A percentile compares a stretch with the other conserved stretches of the same genome.
phyloP scores from a whole-genome alignment of 2,329 filamentous ascomycete genomes.

The Apiospora marii region DNA sequence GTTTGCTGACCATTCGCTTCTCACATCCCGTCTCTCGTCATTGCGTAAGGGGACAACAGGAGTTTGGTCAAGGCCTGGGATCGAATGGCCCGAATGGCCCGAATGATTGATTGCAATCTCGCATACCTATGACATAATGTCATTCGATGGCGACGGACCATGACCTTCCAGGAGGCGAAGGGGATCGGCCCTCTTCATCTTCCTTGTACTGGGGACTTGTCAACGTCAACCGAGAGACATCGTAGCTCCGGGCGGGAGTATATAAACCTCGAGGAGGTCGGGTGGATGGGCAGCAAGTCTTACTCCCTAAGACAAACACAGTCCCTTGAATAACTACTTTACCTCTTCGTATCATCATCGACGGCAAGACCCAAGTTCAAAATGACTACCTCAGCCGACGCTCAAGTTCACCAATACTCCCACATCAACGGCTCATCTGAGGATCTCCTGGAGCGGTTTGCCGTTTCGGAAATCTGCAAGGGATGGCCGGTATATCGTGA shows the following conservation, averaged over 20 bases:
- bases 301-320: neutral
- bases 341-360: neutral
- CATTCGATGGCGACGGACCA: neutral
- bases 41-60: neutral
- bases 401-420: slow-evolving; percentile 45
- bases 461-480: slow-evolving; percentile 60
- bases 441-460: slow-evolving; percentile 53
- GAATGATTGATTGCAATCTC: neutral
- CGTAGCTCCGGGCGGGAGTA: neutral
- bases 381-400: slow-evolving; percentile 43
- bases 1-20: slow-evolving; percentile 7
- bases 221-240: neutral
- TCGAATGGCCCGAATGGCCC: neutral
- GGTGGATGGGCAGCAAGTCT: neutral
- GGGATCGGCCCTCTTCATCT: neutral
- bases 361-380: slow-evolving; percentile 11
- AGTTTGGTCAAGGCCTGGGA: neutral
- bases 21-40: slow-evolving; percentile 6
- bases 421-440: slow-evolving; percentile 53
- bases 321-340: neutral
- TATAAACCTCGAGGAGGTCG: slow-evolving; percentile 1
- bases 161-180: neutral
- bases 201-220: neutral
- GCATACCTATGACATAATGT: slow-evolving; percentile 11
- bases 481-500: slow-evolving; percentile 63